A percentile compares a stretch with the other conserved stretches of the same genome.
Evolutionary conservation across 768 basidiomycete species (phyloP).

Genomic region (Termitomyces heimii): DNA sequence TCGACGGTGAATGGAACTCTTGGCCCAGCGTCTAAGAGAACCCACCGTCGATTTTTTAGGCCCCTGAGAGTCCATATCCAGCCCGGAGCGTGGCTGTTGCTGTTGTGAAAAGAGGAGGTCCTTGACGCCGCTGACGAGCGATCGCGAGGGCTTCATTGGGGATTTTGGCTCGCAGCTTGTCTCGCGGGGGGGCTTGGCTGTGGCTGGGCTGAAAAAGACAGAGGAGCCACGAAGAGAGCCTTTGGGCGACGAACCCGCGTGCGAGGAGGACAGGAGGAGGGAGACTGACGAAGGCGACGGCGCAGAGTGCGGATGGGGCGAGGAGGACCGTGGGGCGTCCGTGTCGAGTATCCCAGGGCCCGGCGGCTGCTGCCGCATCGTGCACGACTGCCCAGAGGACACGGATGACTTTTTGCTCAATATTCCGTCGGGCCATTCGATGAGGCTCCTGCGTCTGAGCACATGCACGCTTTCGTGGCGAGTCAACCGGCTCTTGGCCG

Average conservation of each 20-base stretch:
- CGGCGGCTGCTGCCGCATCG: constrained; percentile 24
- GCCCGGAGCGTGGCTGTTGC: too few species aligned
- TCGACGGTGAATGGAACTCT: constrained; percentile 42
- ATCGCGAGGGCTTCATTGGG: constrained; percentile 29
- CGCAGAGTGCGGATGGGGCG: constrained; percentile 15
- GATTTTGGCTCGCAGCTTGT: constrained; percentile 11
- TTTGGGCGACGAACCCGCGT: constrained; percentile 10
- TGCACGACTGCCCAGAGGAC: constrained; percentile 17
- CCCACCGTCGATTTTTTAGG: constrained; percentile 21
- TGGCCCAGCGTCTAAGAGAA: constrained; percentile 44
- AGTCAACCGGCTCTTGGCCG: constrained; percentile 55
- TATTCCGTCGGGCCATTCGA: constrained; percentile 26
- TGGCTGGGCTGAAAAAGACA: constrained; percentile 10
- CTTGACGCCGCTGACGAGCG: constrained; percentile 58
- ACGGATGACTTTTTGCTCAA: constrained; percentile 18
- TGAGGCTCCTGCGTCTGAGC: constrained; percentile 48
- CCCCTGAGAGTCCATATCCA: constrained; percentile 9
- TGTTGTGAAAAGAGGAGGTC: constrained; percentile 46
- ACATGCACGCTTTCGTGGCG: constrained; percentile 70
- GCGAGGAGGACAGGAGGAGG: constrained; percentile 20
- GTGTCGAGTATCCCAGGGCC: constrained; percentile 26
- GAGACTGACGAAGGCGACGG: constrained; percentile 35
- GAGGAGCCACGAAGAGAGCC: constrained; percentile 11
- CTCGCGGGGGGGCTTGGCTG: constrained; percentile 6
- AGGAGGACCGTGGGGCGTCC: constrained; percentile 15